Conservation (phyloP, 805 yeast species). For the Candida rishiriensis region DNA sequence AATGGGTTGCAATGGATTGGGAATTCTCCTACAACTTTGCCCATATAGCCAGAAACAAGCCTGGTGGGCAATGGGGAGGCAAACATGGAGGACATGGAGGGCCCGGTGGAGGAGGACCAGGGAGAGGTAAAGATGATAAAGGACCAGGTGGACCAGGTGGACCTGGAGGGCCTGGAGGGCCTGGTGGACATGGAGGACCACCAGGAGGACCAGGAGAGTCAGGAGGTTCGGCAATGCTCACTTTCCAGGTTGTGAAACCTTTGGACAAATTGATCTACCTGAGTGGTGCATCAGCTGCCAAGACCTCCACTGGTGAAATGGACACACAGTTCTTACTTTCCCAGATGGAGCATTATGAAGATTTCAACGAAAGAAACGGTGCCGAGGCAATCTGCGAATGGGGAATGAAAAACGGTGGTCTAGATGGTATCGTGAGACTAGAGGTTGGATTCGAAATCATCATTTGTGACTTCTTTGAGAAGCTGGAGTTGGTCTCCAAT, state of each 20-base stretch:
- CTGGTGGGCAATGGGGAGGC: too few species aligned
- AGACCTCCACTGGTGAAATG: constrained; percentile 53
- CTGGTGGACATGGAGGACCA: not conserved
- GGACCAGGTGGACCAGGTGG: constrained; percentile 3
- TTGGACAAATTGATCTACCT: constrained; percentile 45
- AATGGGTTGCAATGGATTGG: constrained; percentile 64
- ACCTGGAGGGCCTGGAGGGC: constrained; percentile 1
- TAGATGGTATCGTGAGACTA: constrained; percentile 55
- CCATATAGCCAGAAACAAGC: constrained; percentile 17
- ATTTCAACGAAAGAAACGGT: constrained; percentile 38
- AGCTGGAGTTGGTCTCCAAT: constrained; percentile 43
- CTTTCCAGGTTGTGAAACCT: constrained; percentile 45
- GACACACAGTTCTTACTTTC: constrained; percentile 49
- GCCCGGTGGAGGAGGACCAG: not conserved
- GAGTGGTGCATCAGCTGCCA: constrained; percentile 73
- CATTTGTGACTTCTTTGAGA: constrained; percentile 53
- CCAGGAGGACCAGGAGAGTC: constrained; percentile 5
- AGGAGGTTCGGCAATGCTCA: constrained; percentile 28
- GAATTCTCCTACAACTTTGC: constrained; percentile 54
- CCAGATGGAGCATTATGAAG: constrained; percentile 26
- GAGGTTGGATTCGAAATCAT: constrained; percentile 62
- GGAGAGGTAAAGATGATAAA: constrained; percentile 5
- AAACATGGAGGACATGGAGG: constrained; percentile 6
- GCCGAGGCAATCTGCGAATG: constrained; percentile 53
- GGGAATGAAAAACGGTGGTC: constrained; percentile 42